These are phyloP conservation scores for Trametes maxima DNA, from an alignment of 768 basidiomycete genomes.

Conservation along the genomic window DNA sequence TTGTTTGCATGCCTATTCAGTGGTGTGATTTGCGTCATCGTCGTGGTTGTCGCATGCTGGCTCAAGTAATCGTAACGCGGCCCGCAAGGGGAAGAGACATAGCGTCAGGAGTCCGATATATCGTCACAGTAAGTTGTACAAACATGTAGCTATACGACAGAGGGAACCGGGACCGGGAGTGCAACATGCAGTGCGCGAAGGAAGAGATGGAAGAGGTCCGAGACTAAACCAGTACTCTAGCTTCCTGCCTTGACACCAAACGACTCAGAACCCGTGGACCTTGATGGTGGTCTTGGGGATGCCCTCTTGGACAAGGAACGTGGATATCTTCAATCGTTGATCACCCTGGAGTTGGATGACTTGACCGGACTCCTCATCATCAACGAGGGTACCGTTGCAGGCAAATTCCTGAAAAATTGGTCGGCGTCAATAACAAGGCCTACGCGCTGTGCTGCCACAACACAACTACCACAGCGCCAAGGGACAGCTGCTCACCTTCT, in stretches of 20 bases:
- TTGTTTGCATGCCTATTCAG: too few species aligned
- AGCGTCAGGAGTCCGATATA: slow-evolving; percentile 29
- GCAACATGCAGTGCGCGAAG: slow-evolving; percentile 24
- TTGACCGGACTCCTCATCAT: slow-evolving; percentile 93
- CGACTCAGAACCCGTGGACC: slow-evolving; percentile 81
- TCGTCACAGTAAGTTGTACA: slow-evolving; percentile 34
- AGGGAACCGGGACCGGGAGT: slow-evolving; percentile 24
- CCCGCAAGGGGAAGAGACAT: too few species aligned
- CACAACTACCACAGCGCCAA: background rate
- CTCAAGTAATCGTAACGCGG: background rate
- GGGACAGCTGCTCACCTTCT: slow-evolving; percentile 67
- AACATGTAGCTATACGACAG: slow-evolving; percentile 27
- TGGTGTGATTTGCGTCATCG: background rate
- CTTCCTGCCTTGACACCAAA: slow-evolving; percentile 17
- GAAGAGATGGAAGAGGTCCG: slow-evolving; percentile 22
- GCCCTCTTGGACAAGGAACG: slow-evolving; percentile 84
- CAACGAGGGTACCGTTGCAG: slow-evolving; percentile 96
- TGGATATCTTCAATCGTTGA: slow-evolving; percentile 88
- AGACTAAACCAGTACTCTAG: slow-evolving; percentile 25
- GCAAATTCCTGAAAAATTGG: slow-evolving; percentile 77
- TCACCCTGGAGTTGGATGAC: slow-evolving; percentile 99
- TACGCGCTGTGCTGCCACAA: background rate
- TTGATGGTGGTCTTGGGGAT: slow-evolving; percentile 79
- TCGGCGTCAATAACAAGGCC: slow-evolving; percentile 13
- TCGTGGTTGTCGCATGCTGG: background rate